Evolutionary conservation across 208 protist genomes (phyloP), one percentile per base, ranked within the genome.

Genomic region (Acanthamoeba polyphaga): DNA sequence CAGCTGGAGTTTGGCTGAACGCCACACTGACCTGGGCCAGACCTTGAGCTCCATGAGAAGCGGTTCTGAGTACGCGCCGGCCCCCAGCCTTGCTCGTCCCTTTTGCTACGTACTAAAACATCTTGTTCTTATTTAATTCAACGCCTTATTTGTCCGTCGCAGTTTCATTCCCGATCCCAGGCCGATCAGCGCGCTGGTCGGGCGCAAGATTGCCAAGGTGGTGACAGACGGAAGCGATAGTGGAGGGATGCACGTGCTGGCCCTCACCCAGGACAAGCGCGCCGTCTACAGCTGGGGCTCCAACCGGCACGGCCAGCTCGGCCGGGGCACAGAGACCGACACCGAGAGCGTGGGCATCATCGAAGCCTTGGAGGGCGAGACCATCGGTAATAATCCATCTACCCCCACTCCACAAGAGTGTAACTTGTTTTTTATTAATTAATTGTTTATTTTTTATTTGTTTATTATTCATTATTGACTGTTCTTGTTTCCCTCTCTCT

Each of bases 201-300:
- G 74, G 8, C 74, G 74, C 29, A 82, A 82, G 46, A 82, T 82
- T 4, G 74, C 74, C 74, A 82, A 82, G 74, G 74, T 82, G 34
- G 74, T 53, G 38, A 17, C n/a, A 3, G 38, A 24, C 32, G 74
- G 5, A 8, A 55, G 8, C 46, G 38, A 55, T 5, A 24, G 0
- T 0, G 74, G 38, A 12, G 1, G 27, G 6, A 43, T 46, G 70
- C 74, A 82, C 38, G 74, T 82, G 32, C 38, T 82, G 43, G 74
- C 74, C 46, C 46, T 82, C 43, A 82, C 74, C 10, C 43, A 46
- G 74, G 74, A 82, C 74, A 43, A 29, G 22, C 74, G 74, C 34
- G 74, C 74, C 9, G 74, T 82, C 22, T 82, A 82, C 74, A 82
- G 74, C 74, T 82, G 74, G 74, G 74, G 74, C 46, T 27, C 0